Conservation (phyloP, 2,329 filamentous ascomycete genomes). For the Xylaria sp. region DNA sequence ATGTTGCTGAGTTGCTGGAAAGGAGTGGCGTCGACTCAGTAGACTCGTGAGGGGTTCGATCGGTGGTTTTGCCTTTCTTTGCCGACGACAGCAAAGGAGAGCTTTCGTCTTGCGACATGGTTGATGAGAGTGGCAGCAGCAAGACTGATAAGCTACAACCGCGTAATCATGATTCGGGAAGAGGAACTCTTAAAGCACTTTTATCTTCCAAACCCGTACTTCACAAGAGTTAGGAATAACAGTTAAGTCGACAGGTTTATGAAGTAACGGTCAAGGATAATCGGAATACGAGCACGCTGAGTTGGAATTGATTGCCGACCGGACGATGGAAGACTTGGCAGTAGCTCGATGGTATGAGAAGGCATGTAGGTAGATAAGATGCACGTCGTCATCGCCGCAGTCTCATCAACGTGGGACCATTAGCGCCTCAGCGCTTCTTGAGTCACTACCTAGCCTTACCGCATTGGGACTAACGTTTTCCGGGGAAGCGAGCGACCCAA, state of each 20-base stretch:
- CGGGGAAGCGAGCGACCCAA: slow-evolving; percentile 27
- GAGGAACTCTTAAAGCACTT: background rate
- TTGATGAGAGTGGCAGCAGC: slow-evolving; percentile 15
- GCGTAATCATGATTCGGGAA: slow-evolving; percentile 23
- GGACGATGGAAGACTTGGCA: slow-evolving; percentile 7
- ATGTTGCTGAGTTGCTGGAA: slow-evolving; percentile 51
- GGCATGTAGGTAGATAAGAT: background rate
- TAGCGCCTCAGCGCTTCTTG: background rate
- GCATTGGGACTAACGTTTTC: slow-evolving; percentile 17
- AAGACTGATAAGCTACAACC: slow-evolving; percentile 22
- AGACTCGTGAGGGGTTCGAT: slow-evolving; percentile 42
- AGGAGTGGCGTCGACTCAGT: slow-evolving; percentile 66
- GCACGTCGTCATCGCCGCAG: slow-evolving; percentile 34
- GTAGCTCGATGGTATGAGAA: slow-evolving; percentile 1
- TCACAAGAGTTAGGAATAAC: background rate
- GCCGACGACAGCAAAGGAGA: slow-evolving; percentile 40
- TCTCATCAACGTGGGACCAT: slow-evolving; percentile 4
- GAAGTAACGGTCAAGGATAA: background rate
- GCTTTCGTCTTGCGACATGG: slow-evolving; percentile 34
- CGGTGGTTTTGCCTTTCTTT: slow-evolving; percentile 44
- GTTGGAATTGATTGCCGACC: slow-evolving; percentile 5
- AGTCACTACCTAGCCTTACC: slow-evolving; percentile 12
- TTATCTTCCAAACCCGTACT: background rate
- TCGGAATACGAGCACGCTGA: slow-evolving; percentile 1
- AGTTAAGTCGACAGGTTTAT: background rate